Base-by-base conservation (phyloP, 2,329 filamentous ascomycete genomes). In the Basipetospora chlamydospora region DNA sequence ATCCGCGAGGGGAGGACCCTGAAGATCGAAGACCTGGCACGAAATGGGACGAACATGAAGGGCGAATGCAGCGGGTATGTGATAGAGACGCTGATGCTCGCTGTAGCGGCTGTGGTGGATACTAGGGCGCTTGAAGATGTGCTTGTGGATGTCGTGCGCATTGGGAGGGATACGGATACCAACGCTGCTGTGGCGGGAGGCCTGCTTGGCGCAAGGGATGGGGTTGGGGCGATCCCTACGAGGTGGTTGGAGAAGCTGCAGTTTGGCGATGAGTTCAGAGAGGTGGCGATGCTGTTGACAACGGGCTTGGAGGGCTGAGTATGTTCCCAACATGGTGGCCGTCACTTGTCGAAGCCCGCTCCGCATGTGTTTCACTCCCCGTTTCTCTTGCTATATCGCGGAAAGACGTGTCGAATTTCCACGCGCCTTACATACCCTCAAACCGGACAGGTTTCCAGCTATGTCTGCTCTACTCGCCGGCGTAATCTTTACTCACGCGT, bases 131-230 rank as follows among this genome's bases (percentile, higher is more conserved):
- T 64, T 4, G 61, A 61, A 32, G 59, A 65, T n/a, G 44, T 64
- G 8, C 38, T 67, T 4, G 53, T 66, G 0, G 61, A 66, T 43
- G 55, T 66, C 15, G 58, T 66, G 6, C 45, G 59, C 4, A 48
- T 66, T 22, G 63, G 64, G 2, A 46, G 44, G 12, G 63, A 67
- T 38, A 60, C 61, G 1, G 64, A 67, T 41, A 65, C 63, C 0
- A 66, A 66, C 37, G 61, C 44, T 0, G 63, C 63, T 0, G 56
- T 66, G 28, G 60, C 62, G 0, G 62, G 63, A 1, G 63, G 63
- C 0, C 42, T 66, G 3, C 39, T 67, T 2, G 63, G 63, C 0
- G 63, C 61, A 2, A 47, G 60, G 18, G 60, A 65, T 33, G 64
- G 64, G 3, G 47, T 54, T 3, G 47, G 53, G 2, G 56, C 49